Base-by-base conservation (phyloP, 2,329 filamentous ascomycete genomes). In the Zymoseptoria crescenta region DNA sequence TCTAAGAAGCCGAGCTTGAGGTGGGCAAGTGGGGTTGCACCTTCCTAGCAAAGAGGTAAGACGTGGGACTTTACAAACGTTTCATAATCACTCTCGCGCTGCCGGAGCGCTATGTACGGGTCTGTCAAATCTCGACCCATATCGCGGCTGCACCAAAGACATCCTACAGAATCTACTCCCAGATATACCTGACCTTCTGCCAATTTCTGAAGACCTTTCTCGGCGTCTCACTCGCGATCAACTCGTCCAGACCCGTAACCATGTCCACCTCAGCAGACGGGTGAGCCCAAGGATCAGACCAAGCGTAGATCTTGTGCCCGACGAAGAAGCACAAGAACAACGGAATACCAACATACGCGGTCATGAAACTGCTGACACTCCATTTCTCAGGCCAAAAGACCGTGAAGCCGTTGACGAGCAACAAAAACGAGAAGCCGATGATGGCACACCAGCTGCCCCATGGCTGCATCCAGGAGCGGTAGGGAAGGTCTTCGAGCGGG, bases 381-480 rank as follows among this genome's bases (percentile, higher is more conserved):
- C 85, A 93, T 28, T 85, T 77, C 7, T 78, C 75, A 0, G 84
- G 82, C 70, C 87, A 87, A 70, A 93, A 92, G 13, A 87, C 82
- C 41, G 85, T 81, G 73, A 91, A 93, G 1, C 88, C 89, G 67
- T 90, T 90, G 65, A 89, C 86, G 2, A 92, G 73, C 1, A 81
- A 83, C n/a, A 92, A 77, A 27, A 89, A 74, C 2, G 73, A 70
- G 56, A 90, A 80, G 24, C 84, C 69, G 16, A 81, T 70, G 1
- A 90, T 79, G 8, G 81, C 79, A 56, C 81, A 74, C 67, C 80
- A 89, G 0, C 87, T 81, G 1, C 83, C 83, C 68, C 86, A 91
- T 0, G 88, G 83, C 65, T 86, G 83, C 4, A 85, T 65, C 21
- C 68, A 68, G n/a, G 79, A 81, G 28, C 72, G 72, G 65, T 83